Base-by-base conservation (phyloP, 2,329 filamentous ascomycete genomes). In the Alternaria sp. region DNA sequence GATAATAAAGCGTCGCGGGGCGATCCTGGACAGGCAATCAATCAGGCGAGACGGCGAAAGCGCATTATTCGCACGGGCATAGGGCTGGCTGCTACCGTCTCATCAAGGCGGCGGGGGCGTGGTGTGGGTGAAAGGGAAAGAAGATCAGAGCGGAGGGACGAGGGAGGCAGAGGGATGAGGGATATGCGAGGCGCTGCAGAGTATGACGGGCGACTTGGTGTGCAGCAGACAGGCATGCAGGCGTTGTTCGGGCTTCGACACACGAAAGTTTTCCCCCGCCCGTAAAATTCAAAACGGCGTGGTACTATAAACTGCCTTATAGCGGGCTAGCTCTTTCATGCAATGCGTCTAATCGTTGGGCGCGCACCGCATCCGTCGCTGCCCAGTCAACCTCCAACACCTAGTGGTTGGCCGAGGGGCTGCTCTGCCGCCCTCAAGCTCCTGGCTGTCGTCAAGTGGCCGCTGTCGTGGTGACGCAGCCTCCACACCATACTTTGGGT, bases 321-420 rank as follows among this genome's bases (percentile, higher is more conserved):
- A 36, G 49, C 49, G 49, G 49, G 49, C 47, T 69, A 65, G 66
- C 60, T 59, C 57, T 56, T 63, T 68, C 62, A 71, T 70, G 71
- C 71, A 65, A 67, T 71, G 70, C 67, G 65, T 68, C 64, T 64
- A 61, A 61, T 69, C 64, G 71, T 74, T 71, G 71, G 71, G 71
- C 71, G 60, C 68, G 60, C 65, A 68, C 60, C 32, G 51, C 67
- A 64, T 54, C 44, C 52, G 47, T 59, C 54, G 61, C 62, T 62
- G 64, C 60, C 61, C 64, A 59, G 56, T 55, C 61, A 62, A 55
- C 44, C 44, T 45, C 46, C 46, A 40, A 58, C 46, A 50, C 56
- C 36, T 45, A 19, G 30, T 36, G 30, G 51, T 28, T 59, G 57
- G 49, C n/a, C 40, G 47, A 58, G 43, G 52, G 44, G 57, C 57